A percentile compares a stretch with the other conserved stretches of the same genome.
phyloP scores from a whole-genome alignment of 1,284 basidiomycete genomes.

The Clitocybe nebularis region DNA sequence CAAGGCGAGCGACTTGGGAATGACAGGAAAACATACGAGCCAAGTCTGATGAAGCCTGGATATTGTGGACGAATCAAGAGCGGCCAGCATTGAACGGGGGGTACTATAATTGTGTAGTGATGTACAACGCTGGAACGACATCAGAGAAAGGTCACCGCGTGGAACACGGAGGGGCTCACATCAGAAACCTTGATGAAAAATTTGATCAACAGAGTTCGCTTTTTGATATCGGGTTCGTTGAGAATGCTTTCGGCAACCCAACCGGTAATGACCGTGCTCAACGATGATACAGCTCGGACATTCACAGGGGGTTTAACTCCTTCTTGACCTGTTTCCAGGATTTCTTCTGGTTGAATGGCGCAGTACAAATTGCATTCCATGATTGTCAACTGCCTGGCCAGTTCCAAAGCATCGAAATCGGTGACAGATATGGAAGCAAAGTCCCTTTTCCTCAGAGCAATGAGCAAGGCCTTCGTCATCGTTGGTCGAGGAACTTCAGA shows the following conservation, averaged over 20 bases:
- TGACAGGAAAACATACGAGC: constrained; percentile 53
- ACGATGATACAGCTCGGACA: constrained; percentile 79
- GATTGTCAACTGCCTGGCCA: constrained; percentile 93
- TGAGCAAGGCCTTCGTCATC: constrained; percentile 80
- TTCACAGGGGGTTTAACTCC: constrained; percentile 63
- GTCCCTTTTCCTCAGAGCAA: constrained; percentile 54
- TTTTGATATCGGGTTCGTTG: constrained; percentile 86
- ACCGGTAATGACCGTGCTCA: constrained; percentile 91
- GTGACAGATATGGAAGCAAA: constrained; percentile 65
- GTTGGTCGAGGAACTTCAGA: constrained; percentile 75
- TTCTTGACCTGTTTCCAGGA: constrained; percentile 77
- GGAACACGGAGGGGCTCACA: constrained; percentile 46
- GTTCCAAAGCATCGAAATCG: constrained; percentile 92
- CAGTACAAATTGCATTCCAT: constrained; percentile 90
- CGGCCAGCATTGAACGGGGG: constrained; percentile 88
- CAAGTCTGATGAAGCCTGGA: constrained; percentile 89
- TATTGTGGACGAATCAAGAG: constrained; percentile 93
- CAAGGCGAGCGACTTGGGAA: constrained; percentile 1
- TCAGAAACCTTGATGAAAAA: constrained; percentile 97
- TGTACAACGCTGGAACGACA: constrained; percentile 69
- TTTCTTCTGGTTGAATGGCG: constrained; percentile 83
- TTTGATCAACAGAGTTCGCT: constrained; percentile 80
- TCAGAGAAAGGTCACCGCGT: constrained; percentile 18
- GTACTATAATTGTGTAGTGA: constrained; percentile 89
- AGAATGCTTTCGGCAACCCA: constrained; percentile 96